Base-by-base conservation (phyloP, 305 asterid genomes). In the Stenogyne calaminthoides region DNA sequence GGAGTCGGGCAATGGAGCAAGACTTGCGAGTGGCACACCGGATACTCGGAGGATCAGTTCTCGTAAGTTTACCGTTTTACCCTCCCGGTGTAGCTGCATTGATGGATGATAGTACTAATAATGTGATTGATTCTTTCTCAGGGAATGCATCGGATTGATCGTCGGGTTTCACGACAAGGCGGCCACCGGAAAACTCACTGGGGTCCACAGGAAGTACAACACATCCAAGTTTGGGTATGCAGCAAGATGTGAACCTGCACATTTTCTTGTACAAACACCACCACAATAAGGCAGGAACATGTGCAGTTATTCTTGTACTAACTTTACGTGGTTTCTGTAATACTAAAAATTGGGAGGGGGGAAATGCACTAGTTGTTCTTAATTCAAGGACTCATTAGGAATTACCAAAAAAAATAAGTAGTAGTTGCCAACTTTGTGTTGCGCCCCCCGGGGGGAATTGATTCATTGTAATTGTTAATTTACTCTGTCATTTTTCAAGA, bases 1-100 rank as follows among this genome's bases (percentile, higher is more conserved):
- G 93, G 99, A 0, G 83, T 80, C 0, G 84, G 78, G 9, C 92
- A 87, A 10, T 94, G 99, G 99, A 87, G 84, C 75, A 91, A 88
- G 85, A 89, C 93, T 10, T 88, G 97, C 66, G 96, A 91, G 75
- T 83, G 88, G 91, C 95, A 91, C 66, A 85, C 97, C 18, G 79
- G 78, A 55, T 94, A 91, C 85, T 71, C 88, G 1, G 98, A 88
- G 80, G 88, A 80, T 65, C 89, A 92, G 56, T 89, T 94, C 52
- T 2, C 77, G 98, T 90, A 66, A 87, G 93, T 71, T 10, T n/a
- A 14, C 15, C 3, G 9, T 32, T 32, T 4, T 32, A 32, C 36
- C 36, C 36, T 32, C 6, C n/a, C 36, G 6, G 36, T 32, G 36
- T 5, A 32, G 29, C 7, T 12, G 2, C 12, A 7, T 14, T 25